Percentiles rank a stretch among this genome's conserved stretches.
These are phyloP conservation scores for Fraxinus baroniana DNA, from an alignment of 305 asterid genomes.

Conservation along the genomic window DNA sequence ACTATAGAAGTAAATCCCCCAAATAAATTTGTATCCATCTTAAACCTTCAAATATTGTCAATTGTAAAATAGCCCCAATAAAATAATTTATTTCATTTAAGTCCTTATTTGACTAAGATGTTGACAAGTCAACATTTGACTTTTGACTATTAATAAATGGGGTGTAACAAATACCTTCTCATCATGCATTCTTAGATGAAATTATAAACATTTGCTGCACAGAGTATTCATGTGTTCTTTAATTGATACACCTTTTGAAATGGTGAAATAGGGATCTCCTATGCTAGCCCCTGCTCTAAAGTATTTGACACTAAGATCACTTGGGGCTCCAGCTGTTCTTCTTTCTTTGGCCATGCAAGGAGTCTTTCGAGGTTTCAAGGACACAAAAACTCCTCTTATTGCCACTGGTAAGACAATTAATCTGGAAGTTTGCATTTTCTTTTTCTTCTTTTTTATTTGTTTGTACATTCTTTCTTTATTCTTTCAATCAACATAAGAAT, in stretches of 20 bases:
- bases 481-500: not conserved
- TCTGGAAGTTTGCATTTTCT: not conserved
- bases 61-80: no score
- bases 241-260: not conserved
- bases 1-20: no score
- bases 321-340: constrained; percentile 82
- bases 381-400: constrained; percentile 66
- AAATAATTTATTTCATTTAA: no score
- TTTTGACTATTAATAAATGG: no score
- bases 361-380: constrained; percentile 73
- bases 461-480: not conserved
- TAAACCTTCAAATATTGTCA: no score
- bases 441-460: not conserved
- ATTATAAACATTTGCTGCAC: not conserved
- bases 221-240: not conserved
- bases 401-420: constrained; percentile 51
- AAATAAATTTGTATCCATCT: no score
- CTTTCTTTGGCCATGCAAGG: constrained; percentile 81
- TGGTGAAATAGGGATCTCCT: constrained; percentile 60
- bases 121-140: no score
- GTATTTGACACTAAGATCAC: constrained; percentile 63
- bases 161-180: no score
- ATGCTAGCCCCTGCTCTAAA: constrained; percentile 56
- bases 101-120: no score
- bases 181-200: not conserved